Evolutionary conservation across 1,139 yeast species (phyloP), one percentile per base, ranked within the genome.

Genomic region (Arxiozyma slooffiae): DNA sequence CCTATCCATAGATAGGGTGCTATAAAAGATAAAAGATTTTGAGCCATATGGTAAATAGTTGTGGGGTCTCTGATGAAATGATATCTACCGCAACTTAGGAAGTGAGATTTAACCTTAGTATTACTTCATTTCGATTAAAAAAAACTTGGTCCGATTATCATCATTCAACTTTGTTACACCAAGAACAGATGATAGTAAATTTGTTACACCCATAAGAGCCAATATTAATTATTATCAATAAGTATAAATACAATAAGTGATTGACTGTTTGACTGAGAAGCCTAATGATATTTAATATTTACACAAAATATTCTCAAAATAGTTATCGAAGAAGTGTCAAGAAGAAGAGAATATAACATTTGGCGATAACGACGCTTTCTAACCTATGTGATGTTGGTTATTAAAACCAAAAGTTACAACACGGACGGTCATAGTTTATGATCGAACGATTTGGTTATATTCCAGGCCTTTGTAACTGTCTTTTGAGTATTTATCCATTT

Each of bases 21-120:
- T 42, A 78, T 81, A 47, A 78, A 77, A 52, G 74, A 83, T 58
- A 88, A 82, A 53, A 74, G 77, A n/a, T n/a, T 50, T 67, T 84
- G 37, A 95, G 95, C 0, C 88, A 96, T 68, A 79, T 84, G 14
- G 96, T 88, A 8, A 87, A 87, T 7, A 74, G 88, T 1, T 86
- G 86, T 7, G 73, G 81, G 0, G 82, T 83, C 55, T 95, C 95
- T 1, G 92, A 89, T 55, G 96, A 88, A 56, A 73, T 89, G 50
- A 79, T 89, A 16, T 76, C 95, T 53, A 70, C 94, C 51, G 89
- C 92, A 7, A 85, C 95, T 0, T 85, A 95, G 40, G 84, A 82
- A 51, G 87, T 88, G 24, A 82, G 80, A 60, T 92, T 88, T 70
- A 97, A 90, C 67, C 61, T 89, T 44, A 88, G 92, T 38, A 74